These are phyloP conservation scores for Microstegium vimineum DNA, from an alignment of 176 grass and related monocot species.

Conservation along the genomic window DNA sequence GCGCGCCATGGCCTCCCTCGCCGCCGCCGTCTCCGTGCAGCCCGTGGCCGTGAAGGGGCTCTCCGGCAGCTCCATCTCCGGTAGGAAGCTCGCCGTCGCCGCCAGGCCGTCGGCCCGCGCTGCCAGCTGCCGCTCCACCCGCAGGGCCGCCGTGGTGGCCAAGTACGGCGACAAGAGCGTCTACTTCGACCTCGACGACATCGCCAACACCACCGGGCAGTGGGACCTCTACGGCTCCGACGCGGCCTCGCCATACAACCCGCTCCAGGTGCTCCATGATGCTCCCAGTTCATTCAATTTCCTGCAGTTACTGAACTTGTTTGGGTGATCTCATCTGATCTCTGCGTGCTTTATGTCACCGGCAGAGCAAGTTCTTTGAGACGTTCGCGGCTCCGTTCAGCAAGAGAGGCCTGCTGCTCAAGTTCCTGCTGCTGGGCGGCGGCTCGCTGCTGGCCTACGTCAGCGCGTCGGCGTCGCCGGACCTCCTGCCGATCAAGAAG, in stretches of 20 bases:
- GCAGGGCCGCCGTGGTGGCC: conserved; percentile 64
- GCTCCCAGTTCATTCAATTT: neutral
- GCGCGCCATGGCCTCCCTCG: conserved; percentile 74
- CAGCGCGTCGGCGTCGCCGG: conserved; percentile 54
- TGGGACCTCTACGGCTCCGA: conserved; percentile 97
- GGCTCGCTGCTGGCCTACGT: conserved; percentile 78
- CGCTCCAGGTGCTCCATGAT: conserved; percentile 46
- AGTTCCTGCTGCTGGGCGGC: conserved; percentile 89
- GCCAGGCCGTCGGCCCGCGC: conserved; percentile 35
- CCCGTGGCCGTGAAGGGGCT: conserved; percentile 76
- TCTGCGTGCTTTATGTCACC: no score
- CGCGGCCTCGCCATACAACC: conserved; percentile 89
- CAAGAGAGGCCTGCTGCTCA: conserved; percentile 95
- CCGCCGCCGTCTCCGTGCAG: conserved; percentile 64
- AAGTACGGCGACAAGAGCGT: conserved; percentile 99
- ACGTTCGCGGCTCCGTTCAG: conserved; percentile 90
- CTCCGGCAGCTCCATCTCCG: conserved; percentile 74
- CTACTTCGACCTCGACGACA: conserved; percentile 95
- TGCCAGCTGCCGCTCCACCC: conserved; percentile 32
- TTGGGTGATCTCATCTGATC: neutral
- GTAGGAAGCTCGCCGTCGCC: conserved; percentile 49
- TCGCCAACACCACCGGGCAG: conserved; percentile 91
- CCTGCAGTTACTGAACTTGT: neutral
- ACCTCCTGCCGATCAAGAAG: conserved; percentile 97
- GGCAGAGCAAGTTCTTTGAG: conserved; percentile 99